Percentiles rank a stretch among this genome's conserved stretches.
Conservation (phyloP, 208 protist species). For the Crithidia brevicula region DNA sequence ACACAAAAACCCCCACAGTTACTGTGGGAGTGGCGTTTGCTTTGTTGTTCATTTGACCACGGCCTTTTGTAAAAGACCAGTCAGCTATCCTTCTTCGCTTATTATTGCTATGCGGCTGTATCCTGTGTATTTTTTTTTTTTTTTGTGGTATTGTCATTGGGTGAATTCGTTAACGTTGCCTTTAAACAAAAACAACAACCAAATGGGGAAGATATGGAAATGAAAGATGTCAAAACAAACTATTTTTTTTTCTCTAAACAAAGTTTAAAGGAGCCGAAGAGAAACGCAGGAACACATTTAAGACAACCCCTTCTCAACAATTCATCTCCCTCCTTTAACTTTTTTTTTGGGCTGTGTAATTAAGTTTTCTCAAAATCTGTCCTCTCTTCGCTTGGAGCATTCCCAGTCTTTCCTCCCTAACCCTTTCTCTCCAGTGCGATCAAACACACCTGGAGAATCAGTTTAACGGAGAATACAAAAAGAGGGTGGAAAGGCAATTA, state of each 20-base stretch:
- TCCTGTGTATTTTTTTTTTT: neutral
- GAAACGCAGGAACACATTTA: neutral
- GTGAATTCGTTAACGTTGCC: neutral
- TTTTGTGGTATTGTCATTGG: neutral
- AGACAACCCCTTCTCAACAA: constrained; percentile 5
- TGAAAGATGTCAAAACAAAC: neutral
- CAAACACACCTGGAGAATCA: constrained; percentile 8
- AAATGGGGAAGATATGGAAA: too few relatives aligned
- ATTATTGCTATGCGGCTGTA: neutral
- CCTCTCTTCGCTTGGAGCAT: neutral
- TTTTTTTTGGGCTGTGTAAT: too few relatives aligned
- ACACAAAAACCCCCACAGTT: too few relatives aligned
- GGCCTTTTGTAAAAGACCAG: too few relatives aligned
- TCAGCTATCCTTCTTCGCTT: neutral
- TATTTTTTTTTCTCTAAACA: neutral
- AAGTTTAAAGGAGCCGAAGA: constrained; percentile 17
- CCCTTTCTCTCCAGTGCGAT: constrained; percentile 8
- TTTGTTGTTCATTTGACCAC: too few relatives aligned
- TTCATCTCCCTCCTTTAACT: constrained; percentile 6
- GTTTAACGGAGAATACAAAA: constrained; percentile 19
- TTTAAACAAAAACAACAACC: constrained; percentile 1
- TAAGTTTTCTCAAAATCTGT: too few relatives aligned
- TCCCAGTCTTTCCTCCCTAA: neutral
- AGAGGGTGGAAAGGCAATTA: too few relatives aligned
- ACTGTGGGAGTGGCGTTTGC: too few relatives aligned